Base-by-base conservation (phyloP, 1,284 basidiomycete genomes). In the Trametes versicolor region DNA sequence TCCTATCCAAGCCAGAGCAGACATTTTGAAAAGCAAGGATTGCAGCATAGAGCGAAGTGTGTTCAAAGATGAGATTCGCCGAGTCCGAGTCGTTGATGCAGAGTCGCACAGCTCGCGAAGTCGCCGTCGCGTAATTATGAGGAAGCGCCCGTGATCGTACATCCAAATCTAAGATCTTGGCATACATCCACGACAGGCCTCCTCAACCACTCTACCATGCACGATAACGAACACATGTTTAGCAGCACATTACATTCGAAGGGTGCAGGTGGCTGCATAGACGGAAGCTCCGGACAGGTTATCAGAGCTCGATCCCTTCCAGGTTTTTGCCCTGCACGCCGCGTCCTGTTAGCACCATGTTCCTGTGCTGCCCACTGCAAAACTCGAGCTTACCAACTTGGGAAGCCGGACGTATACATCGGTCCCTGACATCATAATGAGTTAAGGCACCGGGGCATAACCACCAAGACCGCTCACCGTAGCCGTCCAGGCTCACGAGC, bases 401-500 rank as follows among this genome's bases (percentile, higher is more conserved):
- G 94, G 94, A 54, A 96, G 80, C 25, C 91, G 84, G 53, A 96
- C 73, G 78, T 92, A 95, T 21, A 90, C 92, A 73, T 95, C 94
- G 7, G 92, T 94, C 34, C 93, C 91, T 93, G 17, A 52, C 21
- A 25, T 36, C 12, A 25, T 25, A n/a, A 3, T 56, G 37, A 52
- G 47, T 54, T n/a, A 58, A 23, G 23, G 61, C 53, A 29, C 25
- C 43, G 56, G 13, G 39, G 47, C 21, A 49, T 12, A 21, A 37
- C 3, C 13, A 32, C 15, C 6, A 13, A 32, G 29, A 15, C 10
- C n/a, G 76, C 84, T 68, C 75, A 92, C 92, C 92, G 86, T 91
- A 94, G 61, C 93, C 93, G 73, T 96, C 91, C 72, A 95, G 73
- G 25, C 92, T 92, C 17, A 94, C 86, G n/a, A 96, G 79, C 66